Evolutionary conservation across 1,284 basidiomycete genomes (phyloP), one percentile per base, ranked within the genome.

Genomic region (Irpex rosettiformis): DNA sequence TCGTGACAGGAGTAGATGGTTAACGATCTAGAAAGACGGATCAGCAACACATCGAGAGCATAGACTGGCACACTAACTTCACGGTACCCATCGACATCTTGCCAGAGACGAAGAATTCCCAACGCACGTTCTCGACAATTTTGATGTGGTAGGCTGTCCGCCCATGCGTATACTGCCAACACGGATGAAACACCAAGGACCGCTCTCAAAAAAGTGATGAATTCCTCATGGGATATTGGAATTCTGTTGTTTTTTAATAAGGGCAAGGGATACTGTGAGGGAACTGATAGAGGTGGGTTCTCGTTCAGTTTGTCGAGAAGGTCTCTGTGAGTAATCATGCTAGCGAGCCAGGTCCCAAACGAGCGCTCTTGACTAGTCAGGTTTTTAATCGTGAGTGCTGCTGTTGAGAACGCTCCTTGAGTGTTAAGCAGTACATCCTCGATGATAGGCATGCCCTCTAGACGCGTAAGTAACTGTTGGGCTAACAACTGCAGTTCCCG

Each of bases 91-190:
- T 83, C 78, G 2, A 80, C 72, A 37, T 73, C 76, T 70, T 91
- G 89, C 90, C 90, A 92, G 28, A 91, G 61, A 16, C 82, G 78
- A 55, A 91, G 60, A 10, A 90, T 77, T 7, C 79, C 81, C 6
- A 91, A 69, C 0, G 80, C 77, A 48, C 84, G 79, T 64, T 88
- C 85, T 6, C 86, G 78, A 66, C 86, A 88, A 16, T 71, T 69
- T 58, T 82, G 79, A 60, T 85, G 80, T 1, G 85, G 85, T n/a
- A 89, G 73, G 67, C 86, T 87, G 65, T 91, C 89, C 18, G 89
- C 82, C 86, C 88, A 92, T 5, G 86, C 86, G 66, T 85, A 86
- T n/a, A 89, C 86, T 1, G 84, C 84, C n/a, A 92, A 71, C 8
- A 89, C 83, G 52, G 79, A 78, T 3, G 84, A 78, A 3, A 91